These are phyloP conservation scores for Chlamydomonas incerta DNA, from an alignment of 139 green algal species.

Conservation along the genomic window DNA sequence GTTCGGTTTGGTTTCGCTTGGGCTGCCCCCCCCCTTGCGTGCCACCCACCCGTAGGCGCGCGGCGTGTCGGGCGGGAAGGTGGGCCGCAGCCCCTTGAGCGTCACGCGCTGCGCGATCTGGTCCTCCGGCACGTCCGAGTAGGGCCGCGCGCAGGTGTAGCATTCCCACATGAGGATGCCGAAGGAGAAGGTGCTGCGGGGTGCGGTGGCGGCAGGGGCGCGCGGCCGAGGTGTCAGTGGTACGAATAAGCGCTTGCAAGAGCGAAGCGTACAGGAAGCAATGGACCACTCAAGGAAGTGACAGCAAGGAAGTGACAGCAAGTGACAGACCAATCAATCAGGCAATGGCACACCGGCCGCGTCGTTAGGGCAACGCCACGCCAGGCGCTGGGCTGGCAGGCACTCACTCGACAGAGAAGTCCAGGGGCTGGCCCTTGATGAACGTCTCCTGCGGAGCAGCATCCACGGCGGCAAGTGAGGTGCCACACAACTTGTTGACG, in stretches of 20 bases:
- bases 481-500: no score
- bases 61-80: slow-evolving; percentile 31
- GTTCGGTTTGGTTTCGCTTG: no score
- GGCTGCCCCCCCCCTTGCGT: no score
- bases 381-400: no score
- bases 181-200: slow-evolving; percentile 37
- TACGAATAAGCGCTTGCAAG: no score
- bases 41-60: slow-evolving; percentile 35
- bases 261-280: no score
- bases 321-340: no score
- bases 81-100: slow-evolving; percentile 23
- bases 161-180: slow-evolving; percentile 58
- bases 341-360: no score
- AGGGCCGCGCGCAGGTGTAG: slow-evolving; percentile 33
- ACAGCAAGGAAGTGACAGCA: no score
- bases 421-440: slow-evolving; percentile 38
- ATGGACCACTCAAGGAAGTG: no score
- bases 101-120: slow-evolving; percentile 33
- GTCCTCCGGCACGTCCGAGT: slow-evolving; percentile 28
- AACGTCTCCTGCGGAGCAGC: slow-evolving; percentile 13
- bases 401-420: slow-evolving; percentile 39
- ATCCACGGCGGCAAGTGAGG: no score
- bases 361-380: no score
- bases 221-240: neutral
- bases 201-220: neutral